Base-by-base conservation (phyloP, 495 filamentous ascomycete species). In the Xylaria flabelliformis region DNA sequence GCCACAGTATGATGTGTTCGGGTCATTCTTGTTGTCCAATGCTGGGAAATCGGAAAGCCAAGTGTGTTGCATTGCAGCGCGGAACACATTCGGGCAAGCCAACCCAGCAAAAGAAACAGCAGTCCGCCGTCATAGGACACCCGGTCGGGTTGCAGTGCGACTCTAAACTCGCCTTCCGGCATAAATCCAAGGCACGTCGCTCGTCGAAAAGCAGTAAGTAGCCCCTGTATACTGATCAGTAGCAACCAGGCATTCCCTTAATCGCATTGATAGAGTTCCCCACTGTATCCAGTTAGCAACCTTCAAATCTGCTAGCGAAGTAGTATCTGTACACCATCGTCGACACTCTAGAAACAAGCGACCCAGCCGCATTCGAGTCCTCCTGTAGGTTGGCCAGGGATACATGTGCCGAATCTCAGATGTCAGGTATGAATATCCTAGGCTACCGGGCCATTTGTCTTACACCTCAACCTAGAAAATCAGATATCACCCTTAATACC, bases 261-360 rank as follows among this genome's bases (percentile, higher is more conserved):
- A 58, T 46, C 41, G 17, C 53, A 62, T 62, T 61, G 67, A 69
- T 61, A 17, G 34, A 61, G 53, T n/a, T 13, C 50, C 36, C 34
- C 4, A 21, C 36, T 36, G 9, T 56, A 41, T 32, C 53, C 53
- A 69, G 39, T 29, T 69, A 59, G 51, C n/a, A 46, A 17, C 32
- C 34, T 24, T 62, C 67, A 24, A 7, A 29, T 61, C 26, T 62
- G 42, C 41, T 39, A 69, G 55, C 67, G 36, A 69, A 46, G 66
- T 69, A 59, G 66, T 36, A 69, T 69, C 66, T 59, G 19, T 69
- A 69, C 66, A 69, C 66, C 66, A 56, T 46, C 51, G 39, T 56
- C 50, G 17, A 56, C 12, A 12, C 50, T 55, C 65, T 36, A n/a
- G 50, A n/a, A 59, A 53, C 66, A 59, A 69, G 66, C 51, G 26